Conservation (phyloP, 495 filamentous ascomycete genomes). For the Penicillium argentinense region DNA sequence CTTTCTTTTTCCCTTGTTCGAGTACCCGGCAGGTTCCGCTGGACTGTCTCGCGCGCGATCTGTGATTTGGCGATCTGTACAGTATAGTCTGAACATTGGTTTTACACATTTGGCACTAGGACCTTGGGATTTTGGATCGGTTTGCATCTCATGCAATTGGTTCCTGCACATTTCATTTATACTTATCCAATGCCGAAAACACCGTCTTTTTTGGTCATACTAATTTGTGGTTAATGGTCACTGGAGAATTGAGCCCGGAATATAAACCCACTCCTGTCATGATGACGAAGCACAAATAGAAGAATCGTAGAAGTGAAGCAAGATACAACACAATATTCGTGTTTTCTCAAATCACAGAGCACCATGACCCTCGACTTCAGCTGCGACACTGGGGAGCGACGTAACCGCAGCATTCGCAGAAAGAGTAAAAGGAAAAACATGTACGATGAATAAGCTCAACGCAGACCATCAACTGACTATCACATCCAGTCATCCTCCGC, state of each 20-base stretch:
- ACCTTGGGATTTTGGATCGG: not conserved
- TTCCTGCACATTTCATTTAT: not conserved
- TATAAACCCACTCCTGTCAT: not conserved
- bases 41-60: conserved; percentile 7
- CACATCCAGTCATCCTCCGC: conserved; percentile 16
- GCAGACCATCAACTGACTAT: conserved; percentile 3
- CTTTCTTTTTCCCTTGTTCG: not conserved
- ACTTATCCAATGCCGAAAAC: no score
- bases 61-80: conserved; percentile 20
- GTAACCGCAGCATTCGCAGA: conserved; percentile 38
- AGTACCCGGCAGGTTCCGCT: conserved; percentile 23
- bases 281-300: conserved; percentile 12
- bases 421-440: conserved; percentile 39
- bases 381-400: conserved; percentile 28
- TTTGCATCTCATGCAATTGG: not conserved
- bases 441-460: conserved; percentile 21
- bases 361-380: conserved; percentile 17
- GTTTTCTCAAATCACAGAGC: not conserved
- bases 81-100: conserved; percentile 8
- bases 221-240: no score
- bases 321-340: no score
- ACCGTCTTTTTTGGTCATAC: no score
- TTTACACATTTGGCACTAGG: not conserved
- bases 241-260: no score
- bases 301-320: no score